Base-by-base conservation (phyloP, 2,329 filamentous ascomycete species). In the Paecilomyces fulvus region DNA sequence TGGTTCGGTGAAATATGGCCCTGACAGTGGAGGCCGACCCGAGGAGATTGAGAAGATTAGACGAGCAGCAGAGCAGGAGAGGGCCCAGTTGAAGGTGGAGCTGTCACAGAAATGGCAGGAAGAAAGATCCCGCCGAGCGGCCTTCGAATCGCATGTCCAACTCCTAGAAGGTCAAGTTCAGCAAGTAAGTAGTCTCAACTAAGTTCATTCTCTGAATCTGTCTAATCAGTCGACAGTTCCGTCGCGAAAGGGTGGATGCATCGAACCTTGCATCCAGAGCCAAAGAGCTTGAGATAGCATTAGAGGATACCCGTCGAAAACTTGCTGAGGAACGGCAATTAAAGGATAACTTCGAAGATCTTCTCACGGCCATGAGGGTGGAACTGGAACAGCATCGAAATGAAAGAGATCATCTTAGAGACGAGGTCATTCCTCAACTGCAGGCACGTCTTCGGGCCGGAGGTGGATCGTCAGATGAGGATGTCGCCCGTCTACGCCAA, bases 341-440 rank as follows among this genome's bases (percentile, higher is more conserved):
- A 64, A 96, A 95, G 71, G 86, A 90, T 67, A 96, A 95, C 70
- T 95, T 97, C 65, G 91, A 97, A 73, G 92, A 96, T 70, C 80
- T 99, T 49, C 80, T 97, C 49, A 84, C 86, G 6, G 92, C 89
- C 4, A 85, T 97, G 63, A 88, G 88, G 64, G 83, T 85, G 23
- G 91, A 99, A 69, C 79, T 97, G 12, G 83, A 92, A 65, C 88
- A 85, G 62, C 84, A 91, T 54, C 83, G 88, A 58, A 92, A 94
- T 63, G 92, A 99, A 73, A 85, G 91, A 54, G 94, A 99, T 72
- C 64, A 69, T 20, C 82, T 97, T 14, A 86, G 90, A 28, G 92
- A 97, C 60, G 90, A 95, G 71, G 80, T 95, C 46, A 84, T 96
- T 1, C 90, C 92, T 17, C 84, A 90, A 65, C 77, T 96, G 54